Evolutionary conservation across 345 rosid species (phyloP), one percentile per base, ranked within the genome.

Genomic region (Iberis pinnata): DNA sequence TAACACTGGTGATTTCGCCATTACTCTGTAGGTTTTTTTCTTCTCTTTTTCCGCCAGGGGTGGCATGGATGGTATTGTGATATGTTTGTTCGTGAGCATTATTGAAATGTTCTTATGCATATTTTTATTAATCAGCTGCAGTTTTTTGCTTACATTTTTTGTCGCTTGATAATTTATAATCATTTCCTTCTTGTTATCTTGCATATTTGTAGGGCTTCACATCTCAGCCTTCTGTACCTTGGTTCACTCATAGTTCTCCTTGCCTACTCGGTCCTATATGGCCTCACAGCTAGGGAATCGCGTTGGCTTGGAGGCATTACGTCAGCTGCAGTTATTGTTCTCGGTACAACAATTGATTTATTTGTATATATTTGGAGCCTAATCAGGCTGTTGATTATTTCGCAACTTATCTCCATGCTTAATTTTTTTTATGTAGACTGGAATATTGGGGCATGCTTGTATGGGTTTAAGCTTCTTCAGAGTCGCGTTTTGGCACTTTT

Each of bases 391-490:
- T 54, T 49, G 22, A 36, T 35, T 55, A 44, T 38, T 57, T 12
- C 39, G n/a, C 49, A 27, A 56, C 37, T 62, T 55, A 42, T 43
- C 18, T 49, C 60, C 41, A 42, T 68, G 39, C 43, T 20, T 43
- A 26, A 67, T 54, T 42, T 6, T 58, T 59, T 27, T 75, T 29
- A 39, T 76, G 69, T 70, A 88, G 99, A 93, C 73, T 93, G 97
- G 99, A 93, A 93, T 60, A 77, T 88, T 74, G 99, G 99, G 47
- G 97, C 95, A 19, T 93, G 99, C 76, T 80, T 93, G 74, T 88
- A 93, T 75, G 97, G 94, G 46, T 88, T 83, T 68, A 71, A 82
- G 79, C 94, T 88, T 75, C 95, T 93, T 64, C 73, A 76, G 61
- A 93, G 79, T 72, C 97, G 97, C 52, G 77, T 88, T 59, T 70